Conservation (phyloP, 2,329 filamentous ascomycete species). For the Diaporthe ilicicola region DNA sequence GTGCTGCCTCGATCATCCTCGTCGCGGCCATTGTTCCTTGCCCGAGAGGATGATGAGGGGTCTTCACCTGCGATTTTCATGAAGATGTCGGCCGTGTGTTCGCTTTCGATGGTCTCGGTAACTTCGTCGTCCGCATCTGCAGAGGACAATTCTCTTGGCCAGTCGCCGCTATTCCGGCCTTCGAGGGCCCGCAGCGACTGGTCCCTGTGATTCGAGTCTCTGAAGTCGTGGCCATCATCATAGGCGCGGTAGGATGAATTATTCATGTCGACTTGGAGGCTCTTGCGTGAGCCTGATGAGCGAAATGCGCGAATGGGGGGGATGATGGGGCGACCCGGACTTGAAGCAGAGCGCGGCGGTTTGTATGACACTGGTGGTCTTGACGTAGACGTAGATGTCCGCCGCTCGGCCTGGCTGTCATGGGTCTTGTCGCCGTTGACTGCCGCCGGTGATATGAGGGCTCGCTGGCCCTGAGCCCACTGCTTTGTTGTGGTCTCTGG, state of each 20-base stretch:
- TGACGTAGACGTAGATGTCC: slow-evolving; percentile 49
- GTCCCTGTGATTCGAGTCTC: slow-evolving; percentile 56
- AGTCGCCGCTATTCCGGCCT: slow-evolving; percentile 50
- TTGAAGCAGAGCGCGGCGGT: slow-evolving; percentile 45
- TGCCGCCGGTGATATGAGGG: slow-evolving; percentile 55
- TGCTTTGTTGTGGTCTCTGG: slow-evolving; percentile 46
- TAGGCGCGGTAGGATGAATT: slow-evolving; percentile 51
- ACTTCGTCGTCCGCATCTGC: slow-evolving; percentile 55
- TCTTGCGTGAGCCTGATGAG: slow-evolving; percentile 65
- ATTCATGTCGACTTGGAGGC: slow-evolving; percentile 62
- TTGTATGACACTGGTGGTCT: slow-evolving; percentile 62
- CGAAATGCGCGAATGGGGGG: slow-evolving; percentile 66
- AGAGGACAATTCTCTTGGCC: slow-evolving; percentile 48
- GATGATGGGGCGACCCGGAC: slow-evolving; percentile 45
- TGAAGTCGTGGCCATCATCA: slow-evolving; percentile 52
- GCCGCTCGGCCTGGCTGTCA: slow-evolving; percentile 36
- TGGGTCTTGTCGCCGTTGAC: slow-evolving; percentile 16
- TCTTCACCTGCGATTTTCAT: slow-evolving; percentile 67
- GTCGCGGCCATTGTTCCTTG: slow-evolving; percentile 45
- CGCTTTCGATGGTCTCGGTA: slow-evolving; percentile 39
- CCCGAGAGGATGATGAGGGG: slow-evolving; percentile 43
- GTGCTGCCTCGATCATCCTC: slow-evolving; percentile 39
- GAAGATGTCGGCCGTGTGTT: slow-evolving; percentile 62
- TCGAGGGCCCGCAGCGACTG: slow-evolving; percentile 61
- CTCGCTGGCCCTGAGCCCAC: slow-evolving; percentile 53